Percentiles rank a stretch among this genome's conserved stretches.
These are phyloP conservation scores for Boletus pseudo-olivaceus DNA, from an alignment of 768 basidiomycete genomes.

Conservation along the genomic window DNA sequence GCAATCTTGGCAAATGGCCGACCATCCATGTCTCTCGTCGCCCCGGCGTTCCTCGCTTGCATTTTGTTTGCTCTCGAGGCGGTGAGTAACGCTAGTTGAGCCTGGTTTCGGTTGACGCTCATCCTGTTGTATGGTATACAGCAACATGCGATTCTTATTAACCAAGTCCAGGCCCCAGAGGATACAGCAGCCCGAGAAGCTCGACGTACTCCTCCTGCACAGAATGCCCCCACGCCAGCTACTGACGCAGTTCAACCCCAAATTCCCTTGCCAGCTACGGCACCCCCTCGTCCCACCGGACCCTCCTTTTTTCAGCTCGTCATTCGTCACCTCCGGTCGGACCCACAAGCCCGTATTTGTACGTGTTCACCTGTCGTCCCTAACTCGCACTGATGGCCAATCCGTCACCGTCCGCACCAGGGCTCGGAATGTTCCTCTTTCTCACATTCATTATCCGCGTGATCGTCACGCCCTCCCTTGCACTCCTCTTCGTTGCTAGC, in stretches of 20 bases:
- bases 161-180: constrained; percentile 82
- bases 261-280: constrained; percentile 19
- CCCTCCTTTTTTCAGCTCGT: constrained; percentile 46
- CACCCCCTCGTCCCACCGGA: constrained; percentile 13
- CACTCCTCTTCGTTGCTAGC: constrained; percentile 59
- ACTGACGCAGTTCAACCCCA: constrained; percentile 10
- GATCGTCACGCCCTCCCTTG: constrained; percentile 62
- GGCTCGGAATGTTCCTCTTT: constrained; percentile 64
- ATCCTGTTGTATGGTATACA: constrained; percentile 27
- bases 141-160: constrained; percentile 82
- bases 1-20: constrained; percentile 82
- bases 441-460: constrained; percentile 72
- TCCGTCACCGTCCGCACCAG: constrained; percentile 33
- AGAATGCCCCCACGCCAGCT: constrained; percentile 1
- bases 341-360: constrained; percentile 74
- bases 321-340: constrained; percentile 56
- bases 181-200: constrained; percentile 39
- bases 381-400: neutral
- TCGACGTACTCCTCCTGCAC: constrained; percentile 10
- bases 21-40: constrained; percentile 75
- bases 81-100: constrained; percentile 41
- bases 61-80: constrained; percentile 80
- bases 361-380: constrained; percentile 22
- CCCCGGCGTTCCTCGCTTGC: constrained; percentile 81
- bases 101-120: neutral